Evolutionary conservation across 495 filamentous ascomycete genomes (phyloP).

Genomic region (Aspergillus ostianus): DNA sequence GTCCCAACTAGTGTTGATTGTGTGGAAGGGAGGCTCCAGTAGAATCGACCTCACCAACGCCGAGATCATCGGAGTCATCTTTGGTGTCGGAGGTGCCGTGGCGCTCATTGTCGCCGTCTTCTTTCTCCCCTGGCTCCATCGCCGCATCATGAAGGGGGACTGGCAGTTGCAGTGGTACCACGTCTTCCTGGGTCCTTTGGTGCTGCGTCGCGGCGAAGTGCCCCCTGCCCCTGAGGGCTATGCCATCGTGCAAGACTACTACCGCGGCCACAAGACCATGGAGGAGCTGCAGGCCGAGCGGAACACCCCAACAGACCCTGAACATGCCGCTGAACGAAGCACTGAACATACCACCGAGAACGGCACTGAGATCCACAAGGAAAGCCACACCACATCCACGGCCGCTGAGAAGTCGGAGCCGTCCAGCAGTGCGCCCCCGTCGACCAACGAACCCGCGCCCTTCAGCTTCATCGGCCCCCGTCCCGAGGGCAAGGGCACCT

Average conservation of each 20-base stretch:
- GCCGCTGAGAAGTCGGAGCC: background rate
- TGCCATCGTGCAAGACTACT: conserved; percentile 17
- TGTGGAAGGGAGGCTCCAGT: conserved; percentile 21
- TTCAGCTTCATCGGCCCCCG: conserved; percentile 16
- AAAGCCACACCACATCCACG: background rate
- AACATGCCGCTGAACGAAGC: conserved; percentile 4
- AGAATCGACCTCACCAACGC: conserved; percentile 15
- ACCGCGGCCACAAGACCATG: conserved; percentile 22
- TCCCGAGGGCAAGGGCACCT: conserved; percentile 13
- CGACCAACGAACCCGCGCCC: background rate
- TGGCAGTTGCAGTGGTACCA: conserved; percentile 17
- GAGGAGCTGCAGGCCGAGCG: conserved; percentile 17
- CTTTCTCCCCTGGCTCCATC: conserved; percentile 20
- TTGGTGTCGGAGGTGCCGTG: conserved; percentile 14
- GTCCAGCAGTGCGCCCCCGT: background rate
- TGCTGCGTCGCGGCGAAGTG: conserved; percentile 18
- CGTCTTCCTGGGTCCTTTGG: conserved; percentile 14
- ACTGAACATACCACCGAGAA: conserved; percentile 8
- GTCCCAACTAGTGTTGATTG: conserved; percentile 16
- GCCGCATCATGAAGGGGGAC: conserved; percentile 15
- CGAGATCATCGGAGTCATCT: conserved; percentile 12
- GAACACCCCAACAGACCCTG: conserved; percentile 8
- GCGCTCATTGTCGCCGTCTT: conserved; percentile 9
- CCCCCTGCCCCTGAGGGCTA: conserved; percentile 11
- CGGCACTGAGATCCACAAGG: conserved; percentile 3